Conservation (phyloP, 805 yeast genomes). For the Priceomyces medius region DNA sequence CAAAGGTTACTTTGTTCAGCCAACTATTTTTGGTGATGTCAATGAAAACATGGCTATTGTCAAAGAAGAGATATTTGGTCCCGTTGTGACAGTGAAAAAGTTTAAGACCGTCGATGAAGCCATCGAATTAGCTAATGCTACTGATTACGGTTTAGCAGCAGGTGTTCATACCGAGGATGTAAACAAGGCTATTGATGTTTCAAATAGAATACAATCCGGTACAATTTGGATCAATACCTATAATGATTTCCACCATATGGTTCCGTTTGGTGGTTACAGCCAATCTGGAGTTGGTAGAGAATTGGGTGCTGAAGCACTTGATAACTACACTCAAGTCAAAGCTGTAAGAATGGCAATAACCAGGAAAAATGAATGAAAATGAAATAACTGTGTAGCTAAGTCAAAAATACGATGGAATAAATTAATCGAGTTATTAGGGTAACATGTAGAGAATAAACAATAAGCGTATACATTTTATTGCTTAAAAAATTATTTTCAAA, state of each 20-base stretch:
- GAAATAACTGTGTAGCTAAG: too few species aligned
- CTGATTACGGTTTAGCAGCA: slow-evolving; percentile 85
- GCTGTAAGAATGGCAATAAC: slow-evolving; percentile 63
- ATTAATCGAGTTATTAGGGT: too few species aligned
- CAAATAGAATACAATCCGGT: slow-evolving; percentile 78
- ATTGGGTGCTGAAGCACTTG: slow-evolving; percentile 85
- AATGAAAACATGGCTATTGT: slow-evolving; percentile 70
- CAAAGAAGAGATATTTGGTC: slow-evolving; percentile 92
- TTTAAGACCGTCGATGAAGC: slow-evolving; percentile 83
- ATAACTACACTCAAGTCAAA: slow-evolving; percentile 81
- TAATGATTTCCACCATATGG: slow-evolving; percentile 81
- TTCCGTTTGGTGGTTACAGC: slow-evolving; percentile 93
- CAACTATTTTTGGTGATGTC: slow-evolving; percentile 86
- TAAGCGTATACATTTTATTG: too few species aligned
- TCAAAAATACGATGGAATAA: too few species aligned
- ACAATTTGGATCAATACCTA: slow-evolving; percentile 90
- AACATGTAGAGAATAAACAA: too few species aligned
- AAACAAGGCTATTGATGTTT: slow-evolving; percentile 71
- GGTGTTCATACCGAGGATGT: slow-evolving; percentile 81
- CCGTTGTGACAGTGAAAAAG: slow-evolving; percentile 82
- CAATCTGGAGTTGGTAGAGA: slow-evolving; percentile 93
- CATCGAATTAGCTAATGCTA: slow-evolving; percentile 71
- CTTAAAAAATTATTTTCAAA: too few species aligned
- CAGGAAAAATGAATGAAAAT: slow-evolving; percentile 7
- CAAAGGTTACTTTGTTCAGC: slow-evolving; percentile 71